These are phyloP conservation scores for Alternaria tenuissima DNA, from an alignment of 2,329 filamentous ascomycete genomes.

Conservation along the genomic window DNA sequence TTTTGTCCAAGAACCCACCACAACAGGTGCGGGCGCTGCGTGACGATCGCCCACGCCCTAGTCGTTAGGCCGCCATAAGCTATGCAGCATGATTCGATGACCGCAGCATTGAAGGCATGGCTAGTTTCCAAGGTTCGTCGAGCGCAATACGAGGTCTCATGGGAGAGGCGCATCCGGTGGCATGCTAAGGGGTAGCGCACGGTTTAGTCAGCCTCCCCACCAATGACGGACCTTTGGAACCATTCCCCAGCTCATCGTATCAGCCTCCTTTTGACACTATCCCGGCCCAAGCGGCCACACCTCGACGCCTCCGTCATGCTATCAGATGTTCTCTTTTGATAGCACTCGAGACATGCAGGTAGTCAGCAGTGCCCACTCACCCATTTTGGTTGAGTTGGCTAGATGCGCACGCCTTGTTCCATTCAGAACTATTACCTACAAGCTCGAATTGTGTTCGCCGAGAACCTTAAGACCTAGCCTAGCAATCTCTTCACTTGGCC, in stretches of 20 bases:
- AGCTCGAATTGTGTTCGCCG: constrained; percentile 2
- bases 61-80: constrained; percentile 9
- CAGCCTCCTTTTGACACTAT: constrained; percentile 16
- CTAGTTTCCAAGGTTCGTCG: constrained; percentile 1
- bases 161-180: constrained; percentile 16
- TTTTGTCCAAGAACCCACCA: constrained; percentile 5
- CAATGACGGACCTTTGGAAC: constrained; percentile 20
- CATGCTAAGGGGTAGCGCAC: constrained; percentile 15
- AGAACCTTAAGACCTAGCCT: neutral
- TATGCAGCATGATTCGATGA: constrained; percentile 7
- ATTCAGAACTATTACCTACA: neutral
- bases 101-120: constrained; percentile 8
- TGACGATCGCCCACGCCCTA: constrained; percentile 7
- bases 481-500: constrained; percentile 18
- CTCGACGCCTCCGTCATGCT: constrained; percentile 1
- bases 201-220: neutral
- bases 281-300: neutral
- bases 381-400: neutral
- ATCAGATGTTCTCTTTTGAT: neutral
- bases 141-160: constrained; percentile 23
- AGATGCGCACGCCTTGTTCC: neutral
- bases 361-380: neutral
- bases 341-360: neutral
- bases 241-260: constrained; percentile 14
- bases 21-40: neutral